Evolutionary conservation across 768 basidiomycete genomes (phyloP).

Genomic region (Pisolithus microcarpus): DNA sequence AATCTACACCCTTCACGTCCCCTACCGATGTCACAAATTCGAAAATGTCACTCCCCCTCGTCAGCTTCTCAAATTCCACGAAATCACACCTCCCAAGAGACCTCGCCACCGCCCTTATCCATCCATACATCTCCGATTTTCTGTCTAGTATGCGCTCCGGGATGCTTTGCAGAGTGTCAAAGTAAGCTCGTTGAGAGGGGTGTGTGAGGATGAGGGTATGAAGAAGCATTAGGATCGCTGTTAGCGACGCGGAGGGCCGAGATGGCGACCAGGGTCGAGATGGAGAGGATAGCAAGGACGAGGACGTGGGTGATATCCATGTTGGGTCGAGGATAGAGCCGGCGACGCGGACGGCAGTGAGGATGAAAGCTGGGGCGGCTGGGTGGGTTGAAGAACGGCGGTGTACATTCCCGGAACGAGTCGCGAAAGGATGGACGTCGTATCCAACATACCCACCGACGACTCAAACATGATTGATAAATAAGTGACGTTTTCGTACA

Average conservation of each 20-base stretch:
- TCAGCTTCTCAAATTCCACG: constrained; percentile 41
- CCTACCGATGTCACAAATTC: no score
- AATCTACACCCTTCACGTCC: no score
- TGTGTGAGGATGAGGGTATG: constrained; percentile 51
- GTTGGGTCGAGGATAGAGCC: no score
- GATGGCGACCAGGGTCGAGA: constrained; percentile 1
- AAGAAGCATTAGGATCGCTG: constrained; percentile 45
- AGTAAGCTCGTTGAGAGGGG: constrained; percentile 57
- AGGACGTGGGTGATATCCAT: constrained; percentile 4
- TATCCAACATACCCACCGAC: constrained; percentile 38
- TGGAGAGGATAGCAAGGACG: no score
- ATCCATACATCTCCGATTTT: constrained; percentile 31
- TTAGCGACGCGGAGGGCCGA: constrained; percentile 20
- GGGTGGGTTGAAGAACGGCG: background rate
- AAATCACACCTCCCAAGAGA: constrained; percentile 52
- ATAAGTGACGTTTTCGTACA: constrained; percentile 67
- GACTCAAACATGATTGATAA: constrained; percentile 58
- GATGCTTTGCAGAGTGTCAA: constrained; percentile 15
- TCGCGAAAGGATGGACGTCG: constrained; percentile 52
- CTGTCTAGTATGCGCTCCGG: constrained; percentile 31
- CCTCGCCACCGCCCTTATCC: constrained; percentile 48
- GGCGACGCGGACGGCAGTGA: no score
- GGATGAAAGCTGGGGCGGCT: no score
- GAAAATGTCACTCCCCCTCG: constrained; percentile 15
- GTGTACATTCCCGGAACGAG: constrained; percentile 47